Conservation (phyloP, 768 basidiomycete genomes). For the Strobilomyces confusus region DNA sequence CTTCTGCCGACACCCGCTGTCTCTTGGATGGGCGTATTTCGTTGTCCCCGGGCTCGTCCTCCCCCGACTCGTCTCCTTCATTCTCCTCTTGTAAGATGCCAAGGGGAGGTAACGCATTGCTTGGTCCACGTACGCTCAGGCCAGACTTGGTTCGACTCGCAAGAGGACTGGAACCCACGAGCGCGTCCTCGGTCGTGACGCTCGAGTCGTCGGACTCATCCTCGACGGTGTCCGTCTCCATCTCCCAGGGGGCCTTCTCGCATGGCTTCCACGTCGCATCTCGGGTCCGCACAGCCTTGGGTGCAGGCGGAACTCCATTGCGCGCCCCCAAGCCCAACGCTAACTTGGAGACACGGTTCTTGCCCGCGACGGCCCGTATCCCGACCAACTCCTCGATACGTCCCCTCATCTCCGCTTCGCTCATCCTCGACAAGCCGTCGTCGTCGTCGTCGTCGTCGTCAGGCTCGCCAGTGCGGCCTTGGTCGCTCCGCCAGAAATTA, state of each 20-base stretch:
- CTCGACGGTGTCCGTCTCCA: slow-evolving; percentile 16
- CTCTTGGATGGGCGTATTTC: slow-evolving; percentile 21
- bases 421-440: slow-evolving; percentile 24
- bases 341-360: slow-evolving; percentile 21
- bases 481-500: slow-evolving; percentile 15
- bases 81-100: slow-evolving; percentile 27
- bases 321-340: slow-evolving; percentile 24
- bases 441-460: background rate
- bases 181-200: slow-evolving; percentile 15
- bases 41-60: slow-evolving; percentile 3
- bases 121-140: slow-evolving; percentile 5
- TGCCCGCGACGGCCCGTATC: slow-evolving; percentile 35
- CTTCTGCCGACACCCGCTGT: slow-evolving; percentile 9
- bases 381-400: slow-evolving; percentile 62
- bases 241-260: slow-evolving; percentile 24
- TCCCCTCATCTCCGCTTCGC: slow-evolving; percentile 44
- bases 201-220: slow-evolving; percentile 5
- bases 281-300: slow-evolving; percentile 27
- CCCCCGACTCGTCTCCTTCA: slow-evolving; percentile 17
- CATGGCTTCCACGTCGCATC: slow-evolving; percentile 15
- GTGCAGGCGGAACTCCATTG: slow-evolving; percentile 29
- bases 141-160: slow-evolving; percentile 16
- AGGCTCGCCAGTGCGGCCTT: background rate
- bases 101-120: slow-evolving; percentile 9
- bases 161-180: slow-evolving; percentile 27